phyloP scores from a whole-genome alignment of 2,329 filamentous ascomycete species.

The Colletotrichum musae region DNA sequence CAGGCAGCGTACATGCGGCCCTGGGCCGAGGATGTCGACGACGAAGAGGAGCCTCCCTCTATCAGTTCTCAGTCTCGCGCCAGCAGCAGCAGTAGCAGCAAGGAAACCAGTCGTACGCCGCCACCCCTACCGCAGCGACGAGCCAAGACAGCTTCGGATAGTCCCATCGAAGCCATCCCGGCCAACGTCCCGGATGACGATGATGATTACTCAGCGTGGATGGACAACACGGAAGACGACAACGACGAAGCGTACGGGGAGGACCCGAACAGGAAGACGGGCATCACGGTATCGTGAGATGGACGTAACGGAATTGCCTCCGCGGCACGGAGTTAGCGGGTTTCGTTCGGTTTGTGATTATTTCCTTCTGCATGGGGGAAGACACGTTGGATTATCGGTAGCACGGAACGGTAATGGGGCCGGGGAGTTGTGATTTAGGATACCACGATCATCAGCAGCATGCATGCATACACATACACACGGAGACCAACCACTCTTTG shows the following conservation, averaged over 20 bases:
- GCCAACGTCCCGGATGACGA: constrained; percentile 45
- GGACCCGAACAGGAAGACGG: constrained; percentile 17
- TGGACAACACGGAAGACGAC: constrained; percentile 47
- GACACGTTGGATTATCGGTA: not conserved
- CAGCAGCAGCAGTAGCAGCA: constrained; percentile 20
- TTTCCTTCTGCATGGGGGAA: not conserved
- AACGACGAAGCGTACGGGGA: constrained; percentile 22
- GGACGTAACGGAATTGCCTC: not conserved
- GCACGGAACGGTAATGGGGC: not conserved
- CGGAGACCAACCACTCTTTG: not conserved
- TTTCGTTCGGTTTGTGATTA: not conserved
- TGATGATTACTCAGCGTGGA: constrained; percentile 55
- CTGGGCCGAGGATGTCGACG: constrained; percentile 29
- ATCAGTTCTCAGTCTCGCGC: not conserved
- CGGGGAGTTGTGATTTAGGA: not conserved
- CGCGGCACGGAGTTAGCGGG: not conserved
- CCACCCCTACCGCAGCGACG: constrained; percentile 34
- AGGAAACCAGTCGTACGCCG: constrained; percentile 29
- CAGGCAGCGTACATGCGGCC: constrained; percentile 29
- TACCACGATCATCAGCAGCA: not conserved
- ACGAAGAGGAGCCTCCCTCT: constrained; percentile 4
- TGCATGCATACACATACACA: not conserved
- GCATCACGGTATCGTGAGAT: not conserved
- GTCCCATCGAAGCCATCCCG: constrained; percentile 41
- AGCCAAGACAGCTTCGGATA: not conserved